These are phyloP conservation scores for Boletus subparvulus DNA, from an alignment of 768 basidiomycete genomes.

Conservation along the genomic window DNA sequence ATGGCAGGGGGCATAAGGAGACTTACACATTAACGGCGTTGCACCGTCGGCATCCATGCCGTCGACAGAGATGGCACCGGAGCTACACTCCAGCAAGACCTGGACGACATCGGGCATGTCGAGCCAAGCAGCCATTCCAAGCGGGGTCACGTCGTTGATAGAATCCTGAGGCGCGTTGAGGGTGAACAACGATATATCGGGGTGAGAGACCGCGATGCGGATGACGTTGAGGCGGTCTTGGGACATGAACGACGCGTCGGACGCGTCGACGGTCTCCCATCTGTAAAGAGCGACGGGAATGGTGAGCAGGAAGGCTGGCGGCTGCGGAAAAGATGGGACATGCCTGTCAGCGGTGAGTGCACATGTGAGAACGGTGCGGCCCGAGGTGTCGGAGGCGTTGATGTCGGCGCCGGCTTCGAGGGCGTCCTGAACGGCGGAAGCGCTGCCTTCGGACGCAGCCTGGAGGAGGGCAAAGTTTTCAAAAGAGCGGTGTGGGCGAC, in stretches of 20 bases:
- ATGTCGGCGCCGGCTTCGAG: constrained; percentile 64
- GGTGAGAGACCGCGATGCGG: constrained; percentile 52
- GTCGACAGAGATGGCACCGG: constrained; percentile 65
- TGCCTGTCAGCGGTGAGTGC: constrained; percentile 74
- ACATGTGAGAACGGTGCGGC: constrained; percentile 65
- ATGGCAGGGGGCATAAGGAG: constrained; percentile 1
- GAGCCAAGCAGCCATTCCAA: constrained; percentile 79
- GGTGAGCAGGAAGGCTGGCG: constrained; percentile 6
- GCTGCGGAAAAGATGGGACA: constrained; percentile 17
- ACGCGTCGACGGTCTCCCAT: constrained; percentile 69
- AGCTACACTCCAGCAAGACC: constrained; percentile 61
- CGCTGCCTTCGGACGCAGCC: constrained; percentile 58
- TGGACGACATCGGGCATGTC: constrained; percentile 61
- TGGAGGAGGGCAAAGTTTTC: constrained; percentile 47
- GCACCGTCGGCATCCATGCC: constrained; percentile 74
- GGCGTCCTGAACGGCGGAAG: constrained; percentile 50
- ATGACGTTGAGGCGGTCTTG: constrained; percentile 56
- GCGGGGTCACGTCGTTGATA: constrained; percentile 72
- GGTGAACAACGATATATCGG: constrained; percentile 62
- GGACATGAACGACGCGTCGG: constrained; percentile 67
- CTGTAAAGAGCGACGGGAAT: constrained; percentile 33
- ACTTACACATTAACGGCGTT: constrained; percentile 83
- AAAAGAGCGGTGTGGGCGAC: constrained; percentile 40
- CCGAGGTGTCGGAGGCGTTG: constrained; percentile 59
- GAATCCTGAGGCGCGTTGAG: constrained; percentile 72